These are phyloP conservation scores for Lophium mytilinum DNA, from an alignment of 495 filamentous ascomycete genomes.

Conservation along the genomic window DNA sequence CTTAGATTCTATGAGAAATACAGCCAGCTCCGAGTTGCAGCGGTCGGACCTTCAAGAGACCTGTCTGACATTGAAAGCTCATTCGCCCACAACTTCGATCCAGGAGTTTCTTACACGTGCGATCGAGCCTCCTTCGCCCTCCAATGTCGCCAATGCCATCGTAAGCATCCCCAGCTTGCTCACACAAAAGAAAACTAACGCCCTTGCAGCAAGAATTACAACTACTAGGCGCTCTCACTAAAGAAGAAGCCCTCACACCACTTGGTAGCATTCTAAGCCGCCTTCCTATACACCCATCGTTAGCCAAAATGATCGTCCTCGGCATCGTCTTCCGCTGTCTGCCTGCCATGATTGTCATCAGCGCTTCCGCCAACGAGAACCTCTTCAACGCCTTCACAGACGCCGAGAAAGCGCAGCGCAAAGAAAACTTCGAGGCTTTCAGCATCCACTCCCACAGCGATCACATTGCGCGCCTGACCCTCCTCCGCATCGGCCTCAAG, in stretches of 20 bases:
- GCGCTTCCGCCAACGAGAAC: conserved; percentile 35
- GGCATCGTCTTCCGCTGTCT: conserved; percentile 54
- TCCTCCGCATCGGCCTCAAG: conserved; percentile 16
- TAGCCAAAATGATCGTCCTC: conserved; percentile 52
- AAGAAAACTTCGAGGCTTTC: conserved; percentile 34
- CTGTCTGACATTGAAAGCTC: conserved; percentile 44
- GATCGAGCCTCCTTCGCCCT: conserved; percentile 44
- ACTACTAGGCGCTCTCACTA: conserved; percentile 41
- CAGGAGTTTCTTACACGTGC: conserved; percentile 43
- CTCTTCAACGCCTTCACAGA: conserved; percentile 38
- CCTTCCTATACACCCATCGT: conserved; percentile 42
- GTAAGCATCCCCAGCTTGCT: too few relatives aligned
- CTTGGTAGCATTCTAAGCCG: conserved; percentile 45
- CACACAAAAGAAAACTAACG: too few relatives aligned
- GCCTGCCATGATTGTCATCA: conserved; percentile 51
- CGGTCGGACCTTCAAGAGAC: conserved; percentile 43
- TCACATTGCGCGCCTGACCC: conserved; percentile 46
- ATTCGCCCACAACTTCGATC: too few relatives aligned
- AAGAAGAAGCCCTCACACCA: conserved; percentile 44
- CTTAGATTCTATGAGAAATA: conserved; percentile 40
- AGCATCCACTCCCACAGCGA: conserved; percentile 40
- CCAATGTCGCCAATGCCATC: conserved; percentile 40
- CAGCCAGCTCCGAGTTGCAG: conserved; percentile 43
- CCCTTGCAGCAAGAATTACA: too few relatives aligned
- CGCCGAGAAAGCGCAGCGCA: conserved; percentile 29